These are phyloP conservation scores for Paecilomyces variotii DNA, from an alignment of 2,329 filamentous ascomycete species.

Conservation along the genomic window DNA sequence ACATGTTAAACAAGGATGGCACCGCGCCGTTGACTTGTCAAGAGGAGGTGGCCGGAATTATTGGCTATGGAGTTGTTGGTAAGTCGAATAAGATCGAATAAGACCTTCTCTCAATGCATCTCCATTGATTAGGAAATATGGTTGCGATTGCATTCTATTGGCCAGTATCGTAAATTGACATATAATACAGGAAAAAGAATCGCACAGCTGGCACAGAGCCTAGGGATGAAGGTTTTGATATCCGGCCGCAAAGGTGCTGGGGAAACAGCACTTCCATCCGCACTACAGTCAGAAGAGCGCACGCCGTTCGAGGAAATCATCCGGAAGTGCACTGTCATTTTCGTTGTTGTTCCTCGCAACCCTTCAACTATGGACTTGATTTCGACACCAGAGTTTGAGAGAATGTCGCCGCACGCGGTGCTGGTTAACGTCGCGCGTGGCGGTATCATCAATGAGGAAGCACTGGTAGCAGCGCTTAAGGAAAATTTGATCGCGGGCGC, in stretches of 20 bases:
- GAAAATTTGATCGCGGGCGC: slow-evolving; percentile 41
- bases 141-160: not conserved
- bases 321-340: slow-evolving; percentile 21
- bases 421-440: slow-evolving; percentile 45
- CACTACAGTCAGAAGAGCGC: slow-evolving; percentile 5
- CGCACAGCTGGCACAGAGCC: slow-evolving; percentile 34
- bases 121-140: not conserved
- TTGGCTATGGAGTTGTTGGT: slow-evolving; percentile 45
- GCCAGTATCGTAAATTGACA: slow-evolving; percentile 1
- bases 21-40: slow-evolving; percentile 37
- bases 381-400: slow-evolving; percentile 31
- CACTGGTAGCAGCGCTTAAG: slow-evolving; percentile 38
- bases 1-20: slow-evolving; percentile 16
- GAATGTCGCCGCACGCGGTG: slow-evolving; percentile 39
- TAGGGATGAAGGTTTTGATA: slow-evolving; percentile 44
- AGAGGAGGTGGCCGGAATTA: slow-evolving; percentile 43
- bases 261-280: not conserved
- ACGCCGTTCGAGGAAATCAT: slow-evolving; percentile 23
- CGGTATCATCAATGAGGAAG: slow-evolving; percentile 44
- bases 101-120: not conserved
- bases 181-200: slow-evolving; percentile 29
- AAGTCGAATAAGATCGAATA: slow-evolving; percentile 4
- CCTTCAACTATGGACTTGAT: slow-evolving; percentile 27
- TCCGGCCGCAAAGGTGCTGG: slow-evolving; percentile 37
- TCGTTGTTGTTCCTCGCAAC: slow-evolving; percentile 22